Conservation (phyloP, 176 grass and related monocot species). For the Oryza meyeriana region DNA sequence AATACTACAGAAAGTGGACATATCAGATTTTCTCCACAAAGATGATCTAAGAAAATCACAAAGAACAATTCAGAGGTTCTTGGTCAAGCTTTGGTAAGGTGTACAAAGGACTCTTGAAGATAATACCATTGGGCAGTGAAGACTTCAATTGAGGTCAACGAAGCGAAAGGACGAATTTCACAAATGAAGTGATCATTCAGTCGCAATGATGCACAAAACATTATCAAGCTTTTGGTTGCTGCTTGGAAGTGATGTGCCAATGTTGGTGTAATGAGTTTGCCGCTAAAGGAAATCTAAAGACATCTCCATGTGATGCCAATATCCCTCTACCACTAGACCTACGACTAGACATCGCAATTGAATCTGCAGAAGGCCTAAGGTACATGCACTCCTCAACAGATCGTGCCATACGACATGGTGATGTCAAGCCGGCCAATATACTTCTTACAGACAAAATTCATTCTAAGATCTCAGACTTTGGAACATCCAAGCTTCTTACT, state of each 20-base stretch:
- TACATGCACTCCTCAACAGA: constrained; percentile 3
- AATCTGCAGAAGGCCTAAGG: not conserved
- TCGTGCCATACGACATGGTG: constrained; percentile 6
- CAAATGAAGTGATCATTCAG: not conserved
- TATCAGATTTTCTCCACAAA: not conserved
- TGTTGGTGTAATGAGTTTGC: constrained; percentile 23
- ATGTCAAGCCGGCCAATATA: constrained; percentile 26
- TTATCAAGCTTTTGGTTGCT: constrained; percentile 11
- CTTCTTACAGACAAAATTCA: not conserved
- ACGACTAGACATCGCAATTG: constrained; percentile 3
- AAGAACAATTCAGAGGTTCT: constrained; percentile 1
- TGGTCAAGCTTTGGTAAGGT: not conserved
- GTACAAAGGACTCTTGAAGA: constrained; percentile 9
- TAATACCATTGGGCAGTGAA: constrained; percentile 2
- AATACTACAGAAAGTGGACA: not conserved
- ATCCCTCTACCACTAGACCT: not conserved
- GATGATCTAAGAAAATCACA: constrained; percentile 7
- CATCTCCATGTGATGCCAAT: not conserved
- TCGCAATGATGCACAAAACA: not conserved
- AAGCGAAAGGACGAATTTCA: not conserved
- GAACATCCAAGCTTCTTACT: not conserved
- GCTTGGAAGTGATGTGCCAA: constrained; percentile 5
- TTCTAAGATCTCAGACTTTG: constrained; percentile 2
- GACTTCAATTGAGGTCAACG: not conserved
- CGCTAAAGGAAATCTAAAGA: not conserved